phyloP scores from a whole-genome alignment of 2,329 filamentous ascomycete genomes.

The Gyromitra esculenta region DNA sequence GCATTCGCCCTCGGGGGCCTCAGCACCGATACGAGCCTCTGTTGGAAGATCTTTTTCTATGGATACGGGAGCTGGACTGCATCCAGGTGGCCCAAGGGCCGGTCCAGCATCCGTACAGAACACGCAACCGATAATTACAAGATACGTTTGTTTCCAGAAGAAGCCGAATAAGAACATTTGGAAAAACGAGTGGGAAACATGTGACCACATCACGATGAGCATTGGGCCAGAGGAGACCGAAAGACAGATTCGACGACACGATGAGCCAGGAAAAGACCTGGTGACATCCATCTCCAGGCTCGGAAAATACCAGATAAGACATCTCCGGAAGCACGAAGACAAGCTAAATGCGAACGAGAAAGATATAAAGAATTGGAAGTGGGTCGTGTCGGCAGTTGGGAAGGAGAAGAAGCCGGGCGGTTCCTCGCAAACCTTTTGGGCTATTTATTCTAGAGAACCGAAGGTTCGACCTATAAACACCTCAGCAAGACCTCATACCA shows the following conservation, averaged over 20 bases:
- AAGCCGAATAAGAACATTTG: conserved; percentile 29
- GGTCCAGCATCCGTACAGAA: conserved; percentile 24
- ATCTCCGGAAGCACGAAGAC: conserved; percentile 49
- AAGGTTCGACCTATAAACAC: conserved; percentile 32
- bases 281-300: conserved; percentile 36
- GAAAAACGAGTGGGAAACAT: conserved; percentile 50
- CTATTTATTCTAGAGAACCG: conserved; percentile 49
- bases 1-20: conserved; percentile 8
- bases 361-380: conserved; percentile 48
- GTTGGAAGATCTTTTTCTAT: conserved; percentile 27
- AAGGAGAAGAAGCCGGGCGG: conserved; percentile 49
- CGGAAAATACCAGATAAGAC: conserved; percentile 50
- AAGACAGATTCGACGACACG: conserved; percentile 51
- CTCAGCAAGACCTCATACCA: conserved; percentile 28
- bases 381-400: conserved; percentile 52
- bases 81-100: conserved; percentile 21
- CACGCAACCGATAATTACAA: conserved; percentile 23
- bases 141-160: conserved; percentile 49
- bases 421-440: conserved; percentile 52
- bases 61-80: conserved; percentile 20
- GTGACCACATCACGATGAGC: conserved; percentile 51
- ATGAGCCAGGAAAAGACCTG: conserved; percentile 51
- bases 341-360: conserved; percentile 49
- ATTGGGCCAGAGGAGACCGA: conserved; percentile 52
- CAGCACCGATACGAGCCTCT: conserved; percentile 19